Conservation (phyloP, 176 grass and related monocot genomes). For the Bromus sterilis region DNA sequence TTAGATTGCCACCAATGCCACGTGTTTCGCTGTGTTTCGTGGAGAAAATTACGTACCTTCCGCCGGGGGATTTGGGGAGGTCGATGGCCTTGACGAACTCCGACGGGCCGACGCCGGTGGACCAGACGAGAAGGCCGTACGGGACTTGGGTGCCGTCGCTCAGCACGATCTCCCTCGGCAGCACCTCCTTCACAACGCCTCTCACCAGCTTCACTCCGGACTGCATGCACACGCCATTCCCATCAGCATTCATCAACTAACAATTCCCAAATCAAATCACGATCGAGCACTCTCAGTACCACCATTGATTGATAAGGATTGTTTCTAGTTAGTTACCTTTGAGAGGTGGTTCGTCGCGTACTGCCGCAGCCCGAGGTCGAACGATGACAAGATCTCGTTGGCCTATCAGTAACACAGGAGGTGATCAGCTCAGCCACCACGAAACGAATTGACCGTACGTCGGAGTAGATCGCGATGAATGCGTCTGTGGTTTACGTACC, state of each 20-base stretch:
- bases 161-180: conserved; percentile 44
- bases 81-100: conserved; percentile 52
- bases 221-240: conserved; percentile 38
- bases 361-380: conserved; percentile 63
- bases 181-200: conserved; percentile 77
- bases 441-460: neutral
- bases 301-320: neutral
- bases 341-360: conserved; percentile 82
- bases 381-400: conserved; percentile 88
- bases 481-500: conserved; percentile 19
- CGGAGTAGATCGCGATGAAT: neutral
- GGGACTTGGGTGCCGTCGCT: conserved; percentile 65
- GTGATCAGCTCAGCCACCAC: neutral
- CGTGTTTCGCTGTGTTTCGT: neutral
- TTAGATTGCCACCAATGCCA: neutral
- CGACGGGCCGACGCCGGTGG: conserved; percentile 82
- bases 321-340: conserved; percentile 29
- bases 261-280: neutral
- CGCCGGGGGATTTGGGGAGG: conserved; percentile 64
- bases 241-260: neutral
- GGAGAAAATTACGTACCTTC: conserved; percentile 22
- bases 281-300: neutral
- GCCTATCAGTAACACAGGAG: conserved; percentile 27
- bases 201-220: conserved; percentile 69
- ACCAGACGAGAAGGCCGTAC: conserved; percentile 85